Conservation (phyloP, 192 early-diverging fungal genomes). For the Coemansia sp. region DNA sequence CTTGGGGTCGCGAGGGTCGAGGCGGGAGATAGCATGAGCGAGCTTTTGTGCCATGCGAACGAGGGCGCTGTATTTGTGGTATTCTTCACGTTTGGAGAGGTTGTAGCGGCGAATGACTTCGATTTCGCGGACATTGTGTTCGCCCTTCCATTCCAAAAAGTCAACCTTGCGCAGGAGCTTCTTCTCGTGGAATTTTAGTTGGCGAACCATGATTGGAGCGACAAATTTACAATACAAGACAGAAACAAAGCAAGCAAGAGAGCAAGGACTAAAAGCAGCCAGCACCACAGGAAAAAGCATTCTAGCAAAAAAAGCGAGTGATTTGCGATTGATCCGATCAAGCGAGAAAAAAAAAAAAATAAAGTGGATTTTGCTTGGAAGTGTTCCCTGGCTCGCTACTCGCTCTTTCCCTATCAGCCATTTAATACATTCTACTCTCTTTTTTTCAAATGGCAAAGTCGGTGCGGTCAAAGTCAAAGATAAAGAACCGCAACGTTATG, state of each 20-base stretch:
- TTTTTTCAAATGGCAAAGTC: slow-evolving; percentile 39
- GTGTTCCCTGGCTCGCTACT: background rate
- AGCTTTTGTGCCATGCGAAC: slow-evolving; percentile 78
- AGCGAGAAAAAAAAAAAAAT: background rate
- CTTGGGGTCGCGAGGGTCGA: slow-evolving; percentile 84
- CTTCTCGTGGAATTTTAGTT: slow-evolving; percentile 92
- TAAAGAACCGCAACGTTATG: slow-evolving; percentile 36
- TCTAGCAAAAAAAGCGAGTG: background rate
- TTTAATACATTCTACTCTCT: background rate
- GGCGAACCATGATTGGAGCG: slow-evolving; percentile 52
- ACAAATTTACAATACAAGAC: background rate
- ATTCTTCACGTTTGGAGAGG: slow-evolving; percentile 82
- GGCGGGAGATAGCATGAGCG: slow-evolving; percentile 76
- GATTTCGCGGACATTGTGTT: slow-evolving; percentile 78
- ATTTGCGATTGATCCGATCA: slow-evolving; percentile 10
- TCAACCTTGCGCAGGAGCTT: slow-evolving; percentile 96
- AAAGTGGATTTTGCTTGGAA: too few relatives aligned
- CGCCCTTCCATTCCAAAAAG: slow-evolving; percentile 87
- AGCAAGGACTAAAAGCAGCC: too few relatives aligned
- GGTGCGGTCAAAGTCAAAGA: slow-evolving; percentile 44
- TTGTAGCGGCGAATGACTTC: slow-evolving; percentile 87
- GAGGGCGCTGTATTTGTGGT: slow-evolving; percentile 75
- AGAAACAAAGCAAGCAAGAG: background rate
- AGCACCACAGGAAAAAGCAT: too few relatives aligned
- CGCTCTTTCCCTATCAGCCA: background rate